Evolutionary conservation across 2,329 filamentous ascomycete species (phyloP).

Genomic region (Cyclaneusma minus): DNA sequence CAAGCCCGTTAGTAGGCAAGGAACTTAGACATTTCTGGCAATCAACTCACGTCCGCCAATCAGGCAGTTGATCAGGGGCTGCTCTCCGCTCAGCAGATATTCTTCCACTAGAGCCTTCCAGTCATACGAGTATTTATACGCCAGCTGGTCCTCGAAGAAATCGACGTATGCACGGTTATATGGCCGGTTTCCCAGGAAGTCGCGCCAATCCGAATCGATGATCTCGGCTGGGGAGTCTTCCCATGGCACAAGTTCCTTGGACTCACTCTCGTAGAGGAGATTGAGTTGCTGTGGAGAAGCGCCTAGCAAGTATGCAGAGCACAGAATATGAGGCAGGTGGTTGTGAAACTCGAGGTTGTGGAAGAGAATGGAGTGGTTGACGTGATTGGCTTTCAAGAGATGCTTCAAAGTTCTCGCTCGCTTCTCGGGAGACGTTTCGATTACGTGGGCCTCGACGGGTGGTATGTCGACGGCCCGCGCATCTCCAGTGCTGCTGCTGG

Average conservation of each 20-base stretch:
- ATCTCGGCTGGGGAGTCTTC: constrained; percentile 72
- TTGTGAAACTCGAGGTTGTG: constrained; percentile 65
- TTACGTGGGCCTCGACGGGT: constrained; percentile 56
- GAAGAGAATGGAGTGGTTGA: constrained; percentile 73
- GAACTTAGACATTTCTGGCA: constrained; percentile 4
- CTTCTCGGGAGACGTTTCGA: constrained; percentile 70
- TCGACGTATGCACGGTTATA: constrained; percentile 89
- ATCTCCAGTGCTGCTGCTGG: constrained; percentile 12
- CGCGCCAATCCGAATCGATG: constrained; percentile 68
- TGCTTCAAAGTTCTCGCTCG: constrained; percentile 75
- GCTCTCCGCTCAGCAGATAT: constrained; percentile 58
- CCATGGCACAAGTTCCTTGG: constrained; percentile 64
- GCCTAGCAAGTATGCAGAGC: constrained; percentile 74
- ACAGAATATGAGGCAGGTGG: constrained; percentile 67
- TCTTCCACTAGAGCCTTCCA: constrained; percentile 66
- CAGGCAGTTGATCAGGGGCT: constrained; percentile 68
- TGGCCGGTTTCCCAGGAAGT: constrained; percentile 60
- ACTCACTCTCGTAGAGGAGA: constrained; percentile 64
- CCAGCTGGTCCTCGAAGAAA: constrained; percentile 88
- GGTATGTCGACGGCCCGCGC: constrained; percentile 37
- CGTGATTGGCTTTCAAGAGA: constrained; percentile 80
- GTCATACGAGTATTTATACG: constrained; percentile 54
- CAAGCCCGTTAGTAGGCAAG: constrained; percentile 13
- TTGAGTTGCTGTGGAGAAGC: constrained; percentile 59
- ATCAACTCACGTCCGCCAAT: constrained; percentile 55